A percentile compares a stretch with the other conserved stretches of the same genome.
phyloP scores from a whole-genome alignment of 2,329 filamentous ascomycete species.

The Aspergillus nomiae region DNA sequence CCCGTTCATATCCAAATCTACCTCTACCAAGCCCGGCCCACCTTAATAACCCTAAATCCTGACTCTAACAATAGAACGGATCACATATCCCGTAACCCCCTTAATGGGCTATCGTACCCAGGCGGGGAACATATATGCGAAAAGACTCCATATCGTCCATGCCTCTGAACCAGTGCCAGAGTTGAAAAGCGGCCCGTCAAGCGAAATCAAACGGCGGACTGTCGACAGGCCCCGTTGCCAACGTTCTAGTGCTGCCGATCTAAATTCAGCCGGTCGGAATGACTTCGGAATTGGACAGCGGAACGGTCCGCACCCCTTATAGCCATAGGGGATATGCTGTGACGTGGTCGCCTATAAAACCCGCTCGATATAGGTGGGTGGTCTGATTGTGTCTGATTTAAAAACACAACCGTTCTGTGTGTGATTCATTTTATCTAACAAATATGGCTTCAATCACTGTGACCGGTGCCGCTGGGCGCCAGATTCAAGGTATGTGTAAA shows the following conservation, averaged over 20 bases:
- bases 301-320: neutral
- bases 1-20: neutral
- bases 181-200: neutral
- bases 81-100: neutral
- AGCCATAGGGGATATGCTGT: neutral
- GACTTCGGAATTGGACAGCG: neutral
- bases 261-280: neutral
- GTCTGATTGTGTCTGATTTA: neutral
- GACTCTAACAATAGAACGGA: neutral
- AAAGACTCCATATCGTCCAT: neutral
- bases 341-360: neutral
- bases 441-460: conserved; percentile 1
- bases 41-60: neutral
- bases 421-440: neutral
- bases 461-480: neutral
- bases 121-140: neutral
- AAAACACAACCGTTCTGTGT: neutral
- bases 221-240: neutral
- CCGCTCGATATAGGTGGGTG: neutral
- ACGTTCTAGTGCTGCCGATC: neutral
- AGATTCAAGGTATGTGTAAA: conserved; percentile 1
- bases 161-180: neutral
- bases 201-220: neutral
- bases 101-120: neutral
- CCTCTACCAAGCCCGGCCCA: neutral